Conservation (phyloP, 192 early-diverging fungal genomes). For the Coemansia sp. region DNA sequence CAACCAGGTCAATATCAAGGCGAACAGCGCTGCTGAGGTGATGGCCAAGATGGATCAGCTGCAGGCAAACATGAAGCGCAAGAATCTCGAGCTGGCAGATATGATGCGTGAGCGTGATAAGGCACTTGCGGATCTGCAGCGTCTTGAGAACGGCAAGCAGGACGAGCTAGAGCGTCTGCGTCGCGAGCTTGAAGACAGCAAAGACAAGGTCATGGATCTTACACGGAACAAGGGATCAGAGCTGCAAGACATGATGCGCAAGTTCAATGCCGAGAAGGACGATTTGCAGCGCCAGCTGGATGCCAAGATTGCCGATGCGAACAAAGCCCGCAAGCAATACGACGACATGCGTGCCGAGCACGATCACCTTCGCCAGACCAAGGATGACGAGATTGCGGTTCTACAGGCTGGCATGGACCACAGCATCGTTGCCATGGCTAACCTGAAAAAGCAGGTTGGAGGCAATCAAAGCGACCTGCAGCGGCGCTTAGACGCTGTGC, state of each 20-base stretch:
- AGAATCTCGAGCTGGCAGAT: conserved; percentile 78
- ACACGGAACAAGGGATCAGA: conserved; percentile 79
- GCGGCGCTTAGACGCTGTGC: conserved; percentile 63
- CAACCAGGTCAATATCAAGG: conserved; percentile 79
- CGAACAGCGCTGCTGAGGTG: conserved; percentile 81
- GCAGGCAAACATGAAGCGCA: conserved; percentile 68
- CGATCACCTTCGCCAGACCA: conserved; percentile 39
- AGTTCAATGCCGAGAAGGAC: conserved; percentile 81
- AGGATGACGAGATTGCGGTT: conserved; percentile 79
- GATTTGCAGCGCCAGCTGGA: conserved; percentile 69
- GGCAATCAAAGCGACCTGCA: conserved; percentile 56
- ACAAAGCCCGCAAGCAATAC: conserved; percentile 41
- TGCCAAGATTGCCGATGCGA: conserved; percentile 25
- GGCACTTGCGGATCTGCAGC: conserved; percentile 75
- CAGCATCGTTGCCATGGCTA: conserved; percentile 69
- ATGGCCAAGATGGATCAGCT: conserved; percentile 78
- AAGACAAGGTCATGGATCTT: conserved; percentile 73
- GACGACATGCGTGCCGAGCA: conserved; percentile 43
- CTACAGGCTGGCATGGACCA: conserved; percentile 81
- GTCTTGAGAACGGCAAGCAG: conserved; percentile 73
- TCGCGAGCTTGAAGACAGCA: conserved; percentile 75
- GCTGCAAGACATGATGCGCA: conserved; percentile 72
- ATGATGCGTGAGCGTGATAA: conserved; percentile 91
- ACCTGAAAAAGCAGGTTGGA: conserved; percentile 58
- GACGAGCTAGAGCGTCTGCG: conserved; percentile 80